Evolutionary conservation across 441 rosid species (phyloP), one percentile per base, ranked within the genome.

Genomic region (Arabidopsis hybrid): DNA sequence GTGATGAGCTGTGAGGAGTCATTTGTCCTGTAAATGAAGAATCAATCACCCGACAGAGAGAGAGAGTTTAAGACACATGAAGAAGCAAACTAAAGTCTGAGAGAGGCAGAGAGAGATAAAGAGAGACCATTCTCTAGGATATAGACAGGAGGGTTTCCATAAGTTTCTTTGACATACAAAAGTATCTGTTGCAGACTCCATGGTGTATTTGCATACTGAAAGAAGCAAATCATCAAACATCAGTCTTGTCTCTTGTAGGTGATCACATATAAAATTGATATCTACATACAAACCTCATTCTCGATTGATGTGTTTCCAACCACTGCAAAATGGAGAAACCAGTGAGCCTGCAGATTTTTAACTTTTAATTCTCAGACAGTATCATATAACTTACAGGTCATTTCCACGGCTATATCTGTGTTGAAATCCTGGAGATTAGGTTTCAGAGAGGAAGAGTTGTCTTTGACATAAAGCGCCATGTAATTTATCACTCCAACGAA

Each of bases 81-180:
- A 69, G 73, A 42, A 56, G 17, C 8, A 13, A 46, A 36, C 49
- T 57, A 3, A 45, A 57, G 57, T 13, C 45, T 13, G 14, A 46
- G 66, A 50, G 39, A 52, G 11, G 21, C 29, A 50, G 21, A 61
- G 6, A 57, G 38, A 76, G 10, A 59, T n/a, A 55, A 10, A 32
- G 31, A 71, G 42, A 77, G 62, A 65, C 89, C 97, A 72, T 91
- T 91, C 81, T 91, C 91, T 55, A 82, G 75, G 61, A 89, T 81
- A 75, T 83, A 87, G 40, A 88, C 57, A 6, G 87, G 86, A 80
- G 89, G 91, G 75, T 89, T 91, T 58, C 85, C 81, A 35, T 87
- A 88, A 43, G 16, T 60, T 67, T 81, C 83, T 84, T 88, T 84
- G 63, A 88, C 60, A 62, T 83, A 71, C 76, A 84, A 80, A 17